Base-by-base conservation (phyloP, 1,284 basidiomycete genomes). In the Phenoliferia sp. region DNA sequence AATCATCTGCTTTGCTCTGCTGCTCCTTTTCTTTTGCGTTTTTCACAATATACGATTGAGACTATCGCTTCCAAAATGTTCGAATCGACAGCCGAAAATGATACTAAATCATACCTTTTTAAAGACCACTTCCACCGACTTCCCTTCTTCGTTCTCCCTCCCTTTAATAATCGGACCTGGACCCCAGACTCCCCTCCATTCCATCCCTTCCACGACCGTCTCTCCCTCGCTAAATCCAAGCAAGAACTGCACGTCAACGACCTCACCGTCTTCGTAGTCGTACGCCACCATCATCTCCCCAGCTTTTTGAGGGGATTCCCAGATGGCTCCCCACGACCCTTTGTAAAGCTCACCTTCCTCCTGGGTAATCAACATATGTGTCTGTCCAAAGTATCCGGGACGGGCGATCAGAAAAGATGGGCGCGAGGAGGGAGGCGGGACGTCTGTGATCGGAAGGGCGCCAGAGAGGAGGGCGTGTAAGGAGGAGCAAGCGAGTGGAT, bases 171-270 rank as follows among this genome's bases (percentile, higher is more conserved):
- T 52, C 48, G 19, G 22, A 3, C 59, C 44, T 17, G 59, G 39
- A 19, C 59, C 59, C 59, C 59, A 61, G 1, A 61, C 59, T 15
- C 59, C 59, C 22, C 44, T 61, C 44, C 44, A 16, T 31, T 61
- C 59, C 59, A 52, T 52, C 31, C 44, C 59, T 2, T 31, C 29
- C 2, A 52, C 29, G 12, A 59, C 16, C 26, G 16, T 26, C 22
- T 12, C 58, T 4, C 12, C 3, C 19, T 29, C 31, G 16, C 44
- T 48, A n/a, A 32, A 19, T 48, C 36, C 44, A 9, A 32, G 31
- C 3, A 32, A 19, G 19, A 44, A 44, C 17, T 61, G 22, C 19
- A 52, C 19, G 5, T 19, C 48, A 6, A 52, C 17, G 5, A n/a
- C 48, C 19, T 26, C 48, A 7, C 22, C 17, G 7, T 22, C 48